phyloP scores from a whole-genome alignment of 768 basidiomycete species.

The Collybiopsis confluens region DNA sequence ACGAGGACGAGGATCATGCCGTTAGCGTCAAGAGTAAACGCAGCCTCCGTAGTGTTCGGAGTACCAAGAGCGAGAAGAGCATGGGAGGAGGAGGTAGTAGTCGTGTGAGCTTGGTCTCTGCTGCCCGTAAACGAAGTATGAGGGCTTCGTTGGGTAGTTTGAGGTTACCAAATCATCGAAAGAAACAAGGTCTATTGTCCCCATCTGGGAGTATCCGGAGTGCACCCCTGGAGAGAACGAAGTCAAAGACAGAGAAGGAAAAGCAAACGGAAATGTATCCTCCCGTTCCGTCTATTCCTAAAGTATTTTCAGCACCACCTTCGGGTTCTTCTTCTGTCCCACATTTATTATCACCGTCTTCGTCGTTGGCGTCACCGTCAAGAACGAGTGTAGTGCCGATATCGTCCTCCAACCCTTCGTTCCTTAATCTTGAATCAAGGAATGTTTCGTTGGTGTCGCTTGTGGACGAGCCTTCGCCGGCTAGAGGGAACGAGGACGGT shows the following conservation, averaged over 20 bases:
- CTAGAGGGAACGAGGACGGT: background rate
- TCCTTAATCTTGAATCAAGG: conserved; percentile 27
- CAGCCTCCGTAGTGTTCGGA: conserved; percentile 31
- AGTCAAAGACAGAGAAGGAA: too few relatives aligned
- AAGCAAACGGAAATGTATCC: conserved; percentile 25
- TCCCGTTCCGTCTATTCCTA: conserved; percentile 24
- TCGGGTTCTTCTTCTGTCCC: conserved; percentile 12
- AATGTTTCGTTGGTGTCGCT: conserved; percentile 7
- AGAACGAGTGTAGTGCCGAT: too few relatives aligned
- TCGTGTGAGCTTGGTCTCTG: conserved; percentile 45
- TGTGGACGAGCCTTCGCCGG: background rate
- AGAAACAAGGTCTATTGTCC: conserved; percentile 16
- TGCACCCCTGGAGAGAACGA: background rate
- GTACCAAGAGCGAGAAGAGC: conserved; percentile 27
- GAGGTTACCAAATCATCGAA: conserved; percentile 44
- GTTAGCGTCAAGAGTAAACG: conserved; percentile 35
- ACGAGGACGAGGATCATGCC: conserved; percentile 29
- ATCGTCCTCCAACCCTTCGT: conserved; percentile 15
- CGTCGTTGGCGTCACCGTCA: too few relatives aligned
- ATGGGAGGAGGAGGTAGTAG: conserved; percentile 20
- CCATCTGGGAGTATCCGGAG: conserved; percentile 28
- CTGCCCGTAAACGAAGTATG: conserved; percentile 62
- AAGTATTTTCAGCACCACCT: conserved; percentile 1
- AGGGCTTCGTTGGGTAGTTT: conserved; percentile 65
- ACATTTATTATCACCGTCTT: conserved; percentile 7